A percentile compares a stretch with the other conserved stretches of the same genome.
phyloP scores from a whole-genome alignment of 139 green algal species.

The Asterochloris sp. region DNA sequence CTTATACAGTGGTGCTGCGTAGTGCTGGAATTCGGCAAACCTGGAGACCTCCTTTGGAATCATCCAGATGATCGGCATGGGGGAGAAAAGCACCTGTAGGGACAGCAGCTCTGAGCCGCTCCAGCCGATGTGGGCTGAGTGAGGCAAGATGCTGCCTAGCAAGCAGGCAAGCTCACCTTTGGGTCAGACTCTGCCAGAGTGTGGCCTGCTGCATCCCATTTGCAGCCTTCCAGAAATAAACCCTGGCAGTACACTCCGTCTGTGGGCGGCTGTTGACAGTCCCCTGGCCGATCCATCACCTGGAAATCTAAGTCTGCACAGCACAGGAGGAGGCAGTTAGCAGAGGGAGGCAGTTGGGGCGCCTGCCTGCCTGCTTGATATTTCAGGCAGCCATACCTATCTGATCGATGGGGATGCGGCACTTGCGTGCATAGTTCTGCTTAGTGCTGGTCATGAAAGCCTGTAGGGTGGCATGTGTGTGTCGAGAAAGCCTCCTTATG shows the following conservation, averaged over 20 bases:
- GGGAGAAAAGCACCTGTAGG: conserved; percentile 56
- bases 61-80: conserved; percentile 72
- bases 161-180: conserved; percentile 43
- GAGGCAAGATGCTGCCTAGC: not conserved
- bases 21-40: conserved; percentile 55
- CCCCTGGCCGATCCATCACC: conserved; percentile 40
- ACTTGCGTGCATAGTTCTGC: conserved; percentile 78
- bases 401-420: conserved; percentile 63
- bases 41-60: conserved; percentile 45
- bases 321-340: too few species aligned
- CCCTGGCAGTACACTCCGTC: conserved; percentile 73
- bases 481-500: not conserved
- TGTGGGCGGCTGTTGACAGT: conserved; percentile 36
- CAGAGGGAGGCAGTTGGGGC: too few species aligned
- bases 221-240: conserved; percentile 74
- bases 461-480: conserved; percentile 28
- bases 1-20: conserved; percentile 79
- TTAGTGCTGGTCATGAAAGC: conserved; percentile 79
- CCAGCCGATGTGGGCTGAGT: not conserved
- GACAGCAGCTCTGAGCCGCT: not conserved
- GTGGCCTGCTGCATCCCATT: conserved; percentile 52
- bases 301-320: conserved; percentile 77
- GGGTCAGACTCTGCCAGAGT: conserved; percentile 60
- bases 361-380: too few species aligned
- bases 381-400: conserved; percentile 23